Conservation (phyloP, 257 asterid genomes). For the Echites panduratus region DNA sequence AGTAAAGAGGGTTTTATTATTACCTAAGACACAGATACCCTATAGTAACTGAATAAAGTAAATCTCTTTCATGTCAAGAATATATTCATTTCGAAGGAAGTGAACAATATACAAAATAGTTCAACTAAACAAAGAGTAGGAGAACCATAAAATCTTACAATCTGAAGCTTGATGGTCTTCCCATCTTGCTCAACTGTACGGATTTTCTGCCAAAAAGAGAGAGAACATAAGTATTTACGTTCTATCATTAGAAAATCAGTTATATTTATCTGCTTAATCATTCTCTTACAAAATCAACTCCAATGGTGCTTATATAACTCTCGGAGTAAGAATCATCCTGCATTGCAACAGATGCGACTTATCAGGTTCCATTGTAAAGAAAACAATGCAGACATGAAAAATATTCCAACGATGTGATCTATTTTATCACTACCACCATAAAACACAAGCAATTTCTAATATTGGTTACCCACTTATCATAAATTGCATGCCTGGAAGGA, state of each 20-base stretch:
- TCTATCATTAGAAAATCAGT: constrained; percentile 6
- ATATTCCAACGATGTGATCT: not conserved
- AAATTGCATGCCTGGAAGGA: not conserved
- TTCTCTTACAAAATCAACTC: constrained; percentile 53
- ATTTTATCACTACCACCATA: not conserved
- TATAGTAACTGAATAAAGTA: not conserved
- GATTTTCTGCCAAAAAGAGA: constrained; percentile 26
- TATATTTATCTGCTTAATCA: not conserved
- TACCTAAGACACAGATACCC: not conserved
- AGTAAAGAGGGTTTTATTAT: not conserved
- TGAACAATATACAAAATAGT: too few relatives aligned
- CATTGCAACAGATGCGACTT: constrained; percentile 6
- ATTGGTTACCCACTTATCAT: not conserved
- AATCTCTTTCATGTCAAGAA: not conserved
- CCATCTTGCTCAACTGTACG: constrained; percentile 47
- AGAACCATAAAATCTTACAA: constrained; percentile 20
- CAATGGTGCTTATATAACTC: constrained; percentile 63
- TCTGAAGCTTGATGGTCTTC: constrained; percentile 41
- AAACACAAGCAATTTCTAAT: not conserved
- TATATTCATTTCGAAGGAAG: not conserved
- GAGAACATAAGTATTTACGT: not conserved
- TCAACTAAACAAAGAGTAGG: not conserved
- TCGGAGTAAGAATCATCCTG: constrained; percentile 62
- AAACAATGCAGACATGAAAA: not conserved
- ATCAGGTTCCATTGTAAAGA: not conserved